phyloP scores from a whole-genome alignment of 139 green algal species.

The Coccomyxa sp. region DNA sequence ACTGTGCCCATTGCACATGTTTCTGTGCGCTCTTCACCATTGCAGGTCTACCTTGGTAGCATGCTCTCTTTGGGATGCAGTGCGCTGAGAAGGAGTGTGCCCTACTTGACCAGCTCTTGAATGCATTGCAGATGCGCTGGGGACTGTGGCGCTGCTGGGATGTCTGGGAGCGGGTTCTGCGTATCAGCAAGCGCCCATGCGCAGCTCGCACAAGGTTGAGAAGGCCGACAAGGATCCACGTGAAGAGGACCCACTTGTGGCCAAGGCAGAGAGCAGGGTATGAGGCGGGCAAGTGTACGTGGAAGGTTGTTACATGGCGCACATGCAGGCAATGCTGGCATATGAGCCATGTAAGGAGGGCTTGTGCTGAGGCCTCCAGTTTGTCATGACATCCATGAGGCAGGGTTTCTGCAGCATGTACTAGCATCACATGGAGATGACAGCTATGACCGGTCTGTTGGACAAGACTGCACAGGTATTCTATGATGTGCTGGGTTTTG shows the following conservation, averaged over 20 bases:
- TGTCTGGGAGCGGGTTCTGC: slow-evolving; percentile 34
- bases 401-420: too few relatives aligned
- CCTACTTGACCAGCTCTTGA: background rate
- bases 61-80: background rate
- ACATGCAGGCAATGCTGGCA: background rate
- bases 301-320: background rate
- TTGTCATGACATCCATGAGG: too few relatives aligned
- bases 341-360: too few relatives aligned
- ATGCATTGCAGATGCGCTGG: slow-evolving; percentile 5
- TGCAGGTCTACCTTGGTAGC: background rate
- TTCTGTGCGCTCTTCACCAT: background rate
- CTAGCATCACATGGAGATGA: too few relatives aligned
- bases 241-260: background rate
- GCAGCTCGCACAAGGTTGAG: background rate
- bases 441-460: too few relatives aligned
- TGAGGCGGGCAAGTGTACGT: background rate
- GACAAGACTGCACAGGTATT: too few relatives aligned
- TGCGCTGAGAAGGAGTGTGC: background rate
- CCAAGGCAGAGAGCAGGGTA: background rate
- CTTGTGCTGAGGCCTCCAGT: too few relatives aligned
- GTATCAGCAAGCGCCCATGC: slow-evolving; percentile 46
- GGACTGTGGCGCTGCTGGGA: slow-evolving; percentile 28
- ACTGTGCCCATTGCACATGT: background rate
- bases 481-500: too few relatives aligned
- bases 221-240: slow-evolving; percentile 3